phyloP scores from a whole-genome alignment of 1,139 yeast genomes.

The Debaryomyces sp. region DNA sequence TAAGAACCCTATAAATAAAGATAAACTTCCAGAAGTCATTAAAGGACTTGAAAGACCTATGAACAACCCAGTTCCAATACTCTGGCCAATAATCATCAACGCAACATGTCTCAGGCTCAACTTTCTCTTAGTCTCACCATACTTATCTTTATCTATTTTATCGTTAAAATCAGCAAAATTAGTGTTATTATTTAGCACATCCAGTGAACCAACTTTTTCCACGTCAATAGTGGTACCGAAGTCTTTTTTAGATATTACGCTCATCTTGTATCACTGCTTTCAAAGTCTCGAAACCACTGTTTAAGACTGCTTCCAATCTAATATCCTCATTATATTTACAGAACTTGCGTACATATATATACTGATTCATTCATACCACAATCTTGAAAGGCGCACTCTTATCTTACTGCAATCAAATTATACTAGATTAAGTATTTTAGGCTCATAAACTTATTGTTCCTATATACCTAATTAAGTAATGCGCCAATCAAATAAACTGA shows the following conservation, averaged over 20 bases:
- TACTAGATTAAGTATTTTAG: not conserved
- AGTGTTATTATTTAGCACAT: constrained; percentile 17
- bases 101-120: constrained; percentile 48
- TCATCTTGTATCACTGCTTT: not conserved
- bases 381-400: not conserved
- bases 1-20: constrained; percentile 39
- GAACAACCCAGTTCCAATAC: constrained; percentile 53
- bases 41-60: constrained; percentile 39
- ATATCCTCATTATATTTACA: not conserved
- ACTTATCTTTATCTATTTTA: constrained; percentile 31
- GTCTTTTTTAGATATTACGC: constrained; percentile 8
- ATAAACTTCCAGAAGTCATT: constrained; percentile 38
- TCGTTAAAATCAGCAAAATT: constrained; percentile 36
- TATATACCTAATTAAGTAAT: not conserved
- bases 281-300: not conserved
- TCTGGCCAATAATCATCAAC: constrained; percentile 54
- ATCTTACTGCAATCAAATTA: not conserved
- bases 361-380: not conserved
- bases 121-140: constrained; percentile 41
- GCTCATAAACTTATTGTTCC: not conserved
- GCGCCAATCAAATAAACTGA: not conserved
- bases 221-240: constrained; percentile 22
- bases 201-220: constrained; percentile 25
- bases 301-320: not conserved
- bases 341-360: not conserved